Conservation (phyloP, 495 filamentous ascomycete genomes). For the Aspergillus saccharolyticus region DNA sequence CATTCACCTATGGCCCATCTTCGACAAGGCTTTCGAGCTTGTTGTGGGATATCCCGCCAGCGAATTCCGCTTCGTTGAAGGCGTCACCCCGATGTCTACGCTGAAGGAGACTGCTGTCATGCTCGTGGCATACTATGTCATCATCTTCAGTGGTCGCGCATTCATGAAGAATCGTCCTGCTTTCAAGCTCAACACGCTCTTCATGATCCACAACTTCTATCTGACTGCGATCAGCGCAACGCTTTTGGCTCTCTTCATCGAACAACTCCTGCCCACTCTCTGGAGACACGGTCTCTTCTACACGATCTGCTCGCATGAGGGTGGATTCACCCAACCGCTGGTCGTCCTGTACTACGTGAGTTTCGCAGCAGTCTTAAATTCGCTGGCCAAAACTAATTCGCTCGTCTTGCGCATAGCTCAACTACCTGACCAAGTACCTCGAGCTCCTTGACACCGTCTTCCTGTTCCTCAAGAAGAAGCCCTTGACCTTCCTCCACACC, state of each 20-base stretch:
- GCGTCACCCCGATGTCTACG: slow-evolving; percentile 57
- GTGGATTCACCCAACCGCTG: slow-evolving; percentile 62
- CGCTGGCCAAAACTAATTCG: neutral
- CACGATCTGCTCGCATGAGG: slow-evolving; percentile 58
- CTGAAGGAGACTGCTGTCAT: slow-evolving; percentile 51
- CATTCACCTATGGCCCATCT: slow-evolving; percentile 88
- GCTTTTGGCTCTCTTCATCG: slow-evolving; percentile 58
- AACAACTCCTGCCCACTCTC: slow-evolving; percentile 60
- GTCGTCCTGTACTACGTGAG: slow-evolving; percentile 66
- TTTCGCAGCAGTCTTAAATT: slow-evolving; percentile 1
- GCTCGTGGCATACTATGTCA: slow-evolving; percentile 58
- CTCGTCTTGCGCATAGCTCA: slow-evolving; percentile 44
- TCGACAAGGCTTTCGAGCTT: slow-evolving; percentile 72
- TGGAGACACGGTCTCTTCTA: slow-evolving; percentile 57
- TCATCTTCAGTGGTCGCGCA: slow-evolving; percentile 63
- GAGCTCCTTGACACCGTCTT: slow-evolving; percentile 67
- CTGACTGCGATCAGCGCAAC: slow-evolving; percentile 58
- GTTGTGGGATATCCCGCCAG: slow-evolving; percentile 63
- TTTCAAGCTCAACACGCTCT: slow-evolving; percentile 57
- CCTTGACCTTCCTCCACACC: slow-evolving; percentile 71
- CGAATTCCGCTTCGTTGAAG: slow-evolving; percentile 55
- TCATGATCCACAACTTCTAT: slow-evolving; percentile 67
- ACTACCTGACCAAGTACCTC: slow-evolving; percentile 69
- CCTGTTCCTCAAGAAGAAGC: slow-evolving; percentile 71
- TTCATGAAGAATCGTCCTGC: slow-evolving; percentile 57